Evolutionary conservation across 257 asterid species (phyloP).

Genomic region (Leonotis leonurus): DNA sequence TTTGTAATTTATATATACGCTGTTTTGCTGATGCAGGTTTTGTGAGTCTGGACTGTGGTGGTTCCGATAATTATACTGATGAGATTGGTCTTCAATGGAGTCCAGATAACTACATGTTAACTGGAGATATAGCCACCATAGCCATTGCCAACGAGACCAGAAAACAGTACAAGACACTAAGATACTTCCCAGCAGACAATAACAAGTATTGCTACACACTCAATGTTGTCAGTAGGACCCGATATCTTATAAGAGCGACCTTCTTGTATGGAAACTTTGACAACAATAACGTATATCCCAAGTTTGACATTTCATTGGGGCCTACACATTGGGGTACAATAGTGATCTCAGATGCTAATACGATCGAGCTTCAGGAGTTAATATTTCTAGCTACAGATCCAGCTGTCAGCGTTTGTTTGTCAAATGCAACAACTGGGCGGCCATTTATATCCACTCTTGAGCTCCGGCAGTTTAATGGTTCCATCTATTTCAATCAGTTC

Average conservation of each 20-base stretch:
- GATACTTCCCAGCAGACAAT: conserved; percentile 81
- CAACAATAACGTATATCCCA: conserved; percentile 68
- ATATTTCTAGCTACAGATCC: conserved; percentile 84
- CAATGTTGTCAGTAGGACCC: conserved; percentile 60
- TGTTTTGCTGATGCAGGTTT: conserved; percentile 95
- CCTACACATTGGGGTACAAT: conserved; percentile 91
- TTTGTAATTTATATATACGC: neutral
- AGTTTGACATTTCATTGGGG: conserved; percentile 86
- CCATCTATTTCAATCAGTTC: conserved; percentile 51
- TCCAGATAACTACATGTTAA: conserved; percentile 50
- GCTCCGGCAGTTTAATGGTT: conserved; percentile 87
- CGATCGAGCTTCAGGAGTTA: conserved; percentile 65
- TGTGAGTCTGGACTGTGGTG: conserved; percentile 89
- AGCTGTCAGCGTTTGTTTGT: conserved; percentile 73
- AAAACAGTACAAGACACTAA: conserved; percentile 57
- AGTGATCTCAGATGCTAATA: conserved; percentile 76
- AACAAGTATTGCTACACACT: conserved; percentile 84
- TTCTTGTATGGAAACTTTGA: conserved; percentile 91
- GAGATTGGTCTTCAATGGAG: conserved; percentile 70
- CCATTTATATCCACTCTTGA: conserved; percentile 97
- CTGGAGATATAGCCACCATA: conserved; percentile 50
- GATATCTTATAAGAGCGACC: conserved; percentile 82
- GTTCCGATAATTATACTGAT: conserved; percentile 60
- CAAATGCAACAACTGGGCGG: conserved; percentile 95
- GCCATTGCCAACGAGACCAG: conserved; percentile 59